Evolutionary conservation across 208 protist species (phyloP).

Genomic region (Crithidia bombi): DNA sequence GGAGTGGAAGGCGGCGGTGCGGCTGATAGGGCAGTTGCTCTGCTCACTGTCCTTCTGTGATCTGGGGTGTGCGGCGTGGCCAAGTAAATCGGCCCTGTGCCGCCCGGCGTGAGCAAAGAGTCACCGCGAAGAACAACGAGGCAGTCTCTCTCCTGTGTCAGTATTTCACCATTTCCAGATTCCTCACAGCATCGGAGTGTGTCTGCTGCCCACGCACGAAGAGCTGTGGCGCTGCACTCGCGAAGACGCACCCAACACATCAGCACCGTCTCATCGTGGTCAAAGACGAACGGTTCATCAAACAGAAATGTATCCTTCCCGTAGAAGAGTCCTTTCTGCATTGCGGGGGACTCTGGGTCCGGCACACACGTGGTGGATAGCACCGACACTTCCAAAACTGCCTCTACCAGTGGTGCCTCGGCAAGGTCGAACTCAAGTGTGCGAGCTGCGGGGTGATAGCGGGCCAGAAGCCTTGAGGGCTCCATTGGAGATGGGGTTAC

Average conservation of each 20-base stretch:
- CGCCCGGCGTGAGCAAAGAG: too few species aligned
- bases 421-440: slow-evolving; percentile 29
- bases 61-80: too few species aligned
- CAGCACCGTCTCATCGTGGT: neutral
- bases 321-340: slow-evolving; percentile 30
- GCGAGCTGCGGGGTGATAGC: slow-evolving; percentile 18
- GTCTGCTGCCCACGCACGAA: neutral
- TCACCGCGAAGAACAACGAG: neutral
- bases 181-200: neutral
- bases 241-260: slow-evolving; percentile 26
- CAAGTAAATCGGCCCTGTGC: neutral
- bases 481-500: neutral
- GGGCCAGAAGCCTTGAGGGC: neutral
- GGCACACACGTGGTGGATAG: neutral
- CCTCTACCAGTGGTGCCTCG: slow-evolving; percentile 27
- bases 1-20: neutral
- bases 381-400: slow-evolving; percentile 11
- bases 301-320: slow-evolving; percentile 35
- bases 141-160: neutral
- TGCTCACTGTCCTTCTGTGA: neutral
- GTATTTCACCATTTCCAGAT: neutral
- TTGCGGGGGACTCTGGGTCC: neutral
- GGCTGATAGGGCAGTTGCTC: neutral
- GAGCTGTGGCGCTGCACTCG: neutral
- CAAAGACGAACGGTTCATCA: slow-evolving; percentile 16